Evolutionary conservation across 2,329 filamentous ascomycete species (phyloP), one percentile per base, ranked within the genome.

Genomic region (Geoglossum cookeanum): DNA sequence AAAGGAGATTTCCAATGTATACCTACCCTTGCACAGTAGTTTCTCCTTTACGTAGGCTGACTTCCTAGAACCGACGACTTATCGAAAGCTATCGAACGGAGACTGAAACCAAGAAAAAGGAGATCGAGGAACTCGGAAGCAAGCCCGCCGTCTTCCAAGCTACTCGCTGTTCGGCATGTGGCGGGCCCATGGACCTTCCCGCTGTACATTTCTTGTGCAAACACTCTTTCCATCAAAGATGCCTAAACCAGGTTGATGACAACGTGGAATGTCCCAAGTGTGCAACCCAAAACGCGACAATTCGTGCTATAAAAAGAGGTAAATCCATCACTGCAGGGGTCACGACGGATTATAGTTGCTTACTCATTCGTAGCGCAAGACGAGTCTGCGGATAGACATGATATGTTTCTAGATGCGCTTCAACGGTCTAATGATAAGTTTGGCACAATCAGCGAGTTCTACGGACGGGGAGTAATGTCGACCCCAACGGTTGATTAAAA

Each of bases 161-260:
- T 0, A 90, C 89, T 37, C 80, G 92, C 55, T 98, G 92, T 68
- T 83, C 85, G 32, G 83, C 85, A 55, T 98, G 92, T 68, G 81
- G 81, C 15, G 78, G 81, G 42, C 77, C 80, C 30, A 76, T 97
- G 17, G 90, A 96, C 62, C 74, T 97, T 11, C 92, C 92, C 0
- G 87, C 84, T 0, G 90, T 98, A 53, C 92, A 98, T 67, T 98
- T 98, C 68, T 71, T 98, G 61, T 98, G 92, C 74, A 95, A 94
- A 68, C 92, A 98, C 68, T 90, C 84, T 60, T 98, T 96, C 75
- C 92, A 98, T 67, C 87, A 94, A 71, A 78, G 87, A 51, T 98
- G 91, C 69, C 72, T 98, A 47, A 86, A 87, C 66, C 74, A 75
- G 4, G 74, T 74, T 9, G 81, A 83, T 55, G 75, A 79, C 8